phyloP scores from a whole-genome alignment of 768 basidiomycete species.

The Melanogaster broomeanus region DNA sequence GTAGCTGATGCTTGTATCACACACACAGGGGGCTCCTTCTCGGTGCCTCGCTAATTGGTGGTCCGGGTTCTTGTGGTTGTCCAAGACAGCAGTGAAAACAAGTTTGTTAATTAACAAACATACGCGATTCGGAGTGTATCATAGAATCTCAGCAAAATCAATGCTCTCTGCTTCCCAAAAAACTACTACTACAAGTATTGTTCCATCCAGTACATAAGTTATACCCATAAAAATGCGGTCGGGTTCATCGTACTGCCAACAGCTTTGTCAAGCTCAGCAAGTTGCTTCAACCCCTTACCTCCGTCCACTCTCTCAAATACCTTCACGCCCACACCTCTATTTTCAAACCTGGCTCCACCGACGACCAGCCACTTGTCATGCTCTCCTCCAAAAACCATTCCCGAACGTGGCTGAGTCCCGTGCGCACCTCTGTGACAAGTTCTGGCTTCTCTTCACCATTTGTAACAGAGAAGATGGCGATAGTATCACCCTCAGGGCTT shows the following conservation, averaged over 20 bases:
- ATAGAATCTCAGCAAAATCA: neutral
- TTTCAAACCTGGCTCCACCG: slow-evolving; percentile 56
- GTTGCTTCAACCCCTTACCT: slow-evolving; percentile 52
- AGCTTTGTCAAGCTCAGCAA: slow-evolving; percentile 43
- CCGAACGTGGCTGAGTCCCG: slow-evolving; percentile 69
- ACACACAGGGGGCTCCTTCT: neutral
- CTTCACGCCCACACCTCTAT: slow-evolving; percentile 66
- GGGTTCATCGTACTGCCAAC: slow-evolving; percentile 38
- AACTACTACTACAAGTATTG: neutral
- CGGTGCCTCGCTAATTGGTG: no score
- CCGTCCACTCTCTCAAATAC: slow-evolving; percentile 66
- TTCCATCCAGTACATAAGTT: neutral
- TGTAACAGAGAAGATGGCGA: slow-evolving; percentile 65
- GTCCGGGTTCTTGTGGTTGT: no score
- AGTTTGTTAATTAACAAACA: no score
- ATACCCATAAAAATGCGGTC: slow-evolving; percentile 42
- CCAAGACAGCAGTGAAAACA: no score
- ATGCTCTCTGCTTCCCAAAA: neutral
- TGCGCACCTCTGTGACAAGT: slow-evolving; percentile 62
- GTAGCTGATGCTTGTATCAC: neutral
- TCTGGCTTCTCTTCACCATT: slow-evolving; percentile 44
- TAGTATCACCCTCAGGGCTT: slow-evolving; percentile 66
- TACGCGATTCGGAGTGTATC: neutral
- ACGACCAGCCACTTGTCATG: slow-evolving; percentile 63
- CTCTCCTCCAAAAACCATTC: slow-evolving; percentile 64